These are phyloP conservation scores for Nymphaea colorata DNA, from an alignment of 164 flowering plant genomes.

Conservation along the genomic window DNA sequence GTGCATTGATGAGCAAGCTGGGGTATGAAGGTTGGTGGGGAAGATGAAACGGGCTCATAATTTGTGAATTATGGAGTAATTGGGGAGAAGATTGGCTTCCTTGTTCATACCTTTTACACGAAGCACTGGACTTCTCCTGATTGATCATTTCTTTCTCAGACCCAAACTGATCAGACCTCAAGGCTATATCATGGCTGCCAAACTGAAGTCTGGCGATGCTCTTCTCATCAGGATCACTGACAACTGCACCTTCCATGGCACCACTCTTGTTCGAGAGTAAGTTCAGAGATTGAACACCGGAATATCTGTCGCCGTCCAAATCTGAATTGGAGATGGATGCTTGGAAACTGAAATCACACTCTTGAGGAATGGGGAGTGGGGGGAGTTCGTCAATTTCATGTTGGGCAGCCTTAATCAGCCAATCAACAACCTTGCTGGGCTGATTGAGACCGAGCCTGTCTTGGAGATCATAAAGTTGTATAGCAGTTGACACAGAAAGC, in stretches of 20 bases:
- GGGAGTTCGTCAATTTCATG: conserved; percentile 68
- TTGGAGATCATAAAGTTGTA: conserved; percentile 82
- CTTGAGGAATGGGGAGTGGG: conserved; percentile 52
- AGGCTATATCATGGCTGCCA: conserved; percentile 17
- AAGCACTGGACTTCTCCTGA: conserved; percentile 15
- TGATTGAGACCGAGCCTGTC: conserved; percentile 74
- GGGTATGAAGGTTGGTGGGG: conserved; percentile 18
- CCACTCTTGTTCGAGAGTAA: conserved; percentile 5
- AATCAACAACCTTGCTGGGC: conserved; percentile 88
- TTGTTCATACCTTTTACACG: conserved; percentile 18
- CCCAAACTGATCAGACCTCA: conserved; percentile 12
- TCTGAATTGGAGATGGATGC: conserved; percentile 11
- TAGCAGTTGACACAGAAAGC: conserved; percentile 76
- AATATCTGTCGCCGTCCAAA: conserved; percentile 2
- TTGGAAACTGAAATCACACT: conserved; percentile 19
- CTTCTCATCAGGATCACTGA: conserved; percentile 15
- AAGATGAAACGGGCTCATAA: conserved; percentile 19
- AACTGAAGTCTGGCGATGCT: conserved; percentile 9
- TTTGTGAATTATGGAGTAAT: conserved; percentile 12
- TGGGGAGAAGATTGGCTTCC: conserved; percentile 12
- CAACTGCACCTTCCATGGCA: conserved; percentile 8
- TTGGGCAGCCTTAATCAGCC: conserved; percentile 69
- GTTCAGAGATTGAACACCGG: conserved; percentile 3
- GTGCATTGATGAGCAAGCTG: conserved; percentile 17
- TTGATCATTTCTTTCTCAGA: neutral